These are phyloP conservation scores for Panaeolus papilionaceus DNA, from an alignment of 768 basidiomycete species.

Conservation along the genomic window DNA sequence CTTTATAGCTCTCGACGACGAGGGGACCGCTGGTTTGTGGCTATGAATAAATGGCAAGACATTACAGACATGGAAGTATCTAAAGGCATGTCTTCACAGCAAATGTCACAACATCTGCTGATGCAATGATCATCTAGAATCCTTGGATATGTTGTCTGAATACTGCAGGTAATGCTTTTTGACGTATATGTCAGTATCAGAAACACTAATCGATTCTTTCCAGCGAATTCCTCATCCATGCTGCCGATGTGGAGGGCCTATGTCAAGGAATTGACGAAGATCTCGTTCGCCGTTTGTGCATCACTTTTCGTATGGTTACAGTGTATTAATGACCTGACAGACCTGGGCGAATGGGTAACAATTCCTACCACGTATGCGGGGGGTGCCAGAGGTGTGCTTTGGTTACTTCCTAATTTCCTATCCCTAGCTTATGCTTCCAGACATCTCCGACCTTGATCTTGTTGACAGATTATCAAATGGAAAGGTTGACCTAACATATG, in stretches of 20 bases:
- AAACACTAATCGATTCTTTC: neutral
- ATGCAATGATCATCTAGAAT: conserved; percentile 52
- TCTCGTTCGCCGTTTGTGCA: conserved; percentile 73
- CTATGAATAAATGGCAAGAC: conserved; percentile 99
- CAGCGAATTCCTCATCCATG: conserved; percentile 95
- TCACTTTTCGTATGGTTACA: neutral
- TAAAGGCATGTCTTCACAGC: conserved; percentile 55
- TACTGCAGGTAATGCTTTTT: conserved; percentile 70
- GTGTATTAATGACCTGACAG: conserved; percentile 45
- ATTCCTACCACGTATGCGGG: conserved; percentile 98
- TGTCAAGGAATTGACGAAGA: conserved; percentile 96
- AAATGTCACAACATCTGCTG: conserved; percentile 3
- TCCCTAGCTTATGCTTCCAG: conserved; percentile 42
- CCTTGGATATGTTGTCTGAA: conserved; percentile 74
- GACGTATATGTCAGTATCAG: neutral
- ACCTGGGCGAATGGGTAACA: conserved; percentile 87
- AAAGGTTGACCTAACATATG: conserved; percentile 86
- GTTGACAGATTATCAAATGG: conserved; percentile 84
- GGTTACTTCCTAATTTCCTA: neutral
- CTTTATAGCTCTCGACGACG: conserved; percentile 77
- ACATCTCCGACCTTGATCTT: conserved; percentile 78
- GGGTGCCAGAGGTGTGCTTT: conserved; percentile 81
- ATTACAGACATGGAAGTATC: conserved; percentile 94
- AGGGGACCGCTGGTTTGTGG: conserved; percentile 85
- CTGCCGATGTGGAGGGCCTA: conserved; percentile 98